Conservation (phyloP, 169 alveolate species). For the Eimeria falciformis region DNA sequence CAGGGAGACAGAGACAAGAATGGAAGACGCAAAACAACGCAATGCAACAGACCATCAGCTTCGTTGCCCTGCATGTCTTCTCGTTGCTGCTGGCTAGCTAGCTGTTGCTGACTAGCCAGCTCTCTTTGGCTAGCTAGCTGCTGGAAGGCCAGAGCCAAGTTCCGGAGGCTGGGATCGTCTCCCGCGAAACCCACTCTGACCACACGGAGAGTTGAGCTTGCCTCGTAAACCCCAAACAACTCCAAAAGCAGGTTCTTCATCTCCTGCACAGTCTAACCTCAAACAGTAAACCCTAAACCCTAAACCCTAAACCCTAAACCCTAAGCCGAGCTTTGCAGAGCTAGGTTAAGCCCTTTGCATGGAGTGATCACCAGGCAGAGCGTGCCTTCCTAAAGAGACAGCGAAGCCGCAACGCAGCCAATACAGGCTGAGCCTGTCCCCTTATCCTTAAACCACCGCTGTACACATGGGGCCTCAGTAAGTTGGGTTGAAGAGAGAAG, state of each 20-base stretch:
- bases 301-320: background rate
- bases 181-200: background rate
- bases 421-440: background rate
- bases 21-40: background rate
- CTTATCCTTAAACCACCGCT: background rate
- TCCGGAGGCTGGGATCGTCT: background rate
- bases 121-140: background rate
- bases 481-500: too few species aligned
- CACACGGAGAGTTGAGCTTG: background rate
- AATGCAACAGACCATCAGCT: background rate
- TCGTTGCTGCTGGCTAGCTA: background rate
- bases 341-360: too few species aligned
- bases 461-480: too few species aligned
- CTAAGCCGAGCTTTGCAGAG: background rate
- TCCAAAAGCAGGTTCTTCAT: background rate
- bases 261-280: background rate
- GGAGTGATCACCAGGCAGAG: too few species aligned
- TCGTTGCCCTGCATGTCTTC: background rate
- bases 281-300: background rate
- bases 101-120: background rate
- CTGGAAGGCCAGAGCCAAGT: constrained; percentile 5
- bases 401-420: background rate
- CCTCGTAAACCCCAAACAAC: background rate
- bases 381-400: background rate
- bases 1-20: background rate